Percentiles rank a stretch among this genome's conserved stretches.
phyloP scores from a whole-genome alignment of 2,329 filamentous ascomycete genomes.

The Hymenoscyphus infarciens region DNA sequence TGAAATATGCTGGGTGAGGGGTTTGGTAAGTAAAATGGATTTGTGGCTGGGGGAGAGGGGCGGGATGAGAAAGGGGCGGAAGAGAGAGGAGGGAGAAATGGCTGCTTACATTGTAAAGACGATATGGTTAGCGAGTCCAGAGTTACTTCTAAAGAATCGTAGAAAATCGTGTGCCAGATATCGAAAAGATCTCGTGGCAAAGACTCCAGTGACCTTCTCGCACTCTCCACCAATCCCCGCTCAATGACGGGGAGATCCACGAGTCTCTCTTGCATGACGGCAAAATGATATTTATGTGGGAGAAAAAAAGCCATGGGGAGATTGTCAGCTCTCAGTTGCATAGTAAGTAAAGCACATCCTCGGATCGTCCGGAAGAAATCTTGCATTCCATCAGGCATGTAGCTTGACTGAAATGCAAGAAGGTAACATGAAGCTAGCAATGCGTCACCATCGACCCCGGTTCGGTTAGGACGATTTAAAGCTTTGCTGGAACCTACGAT shows the following conservation, averaged over 20 bases:
- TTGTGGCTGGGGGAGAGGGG: neutral
- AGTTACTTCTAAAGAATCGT: constrained; percentile 44
- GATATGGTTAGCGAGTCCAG: constrained; percentile 34
- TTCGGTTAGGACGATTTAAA: constrained; percentile 41
- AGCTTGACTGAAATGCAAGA: constrained; percentile 56
- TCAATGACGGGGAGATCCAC: constrained; percentile 44
- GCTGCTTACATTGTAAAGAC: constrained; percentile 26
- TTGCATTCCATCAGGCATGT: constrained; percentile 54
- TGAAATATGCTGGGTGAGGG: constrained; percentile 35
- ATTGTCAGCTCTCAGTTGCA: constrained; percentile 50
- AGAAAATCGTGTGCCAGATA: constrained; percentile 45
- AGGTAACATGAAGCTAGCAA: constrained; percentile 57
- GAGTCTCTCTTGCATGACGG: constrained; percentile 45
- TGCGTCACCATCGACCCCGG: constrained; percentile 54
- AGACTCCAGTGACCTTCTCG: constrained; percentile 41
- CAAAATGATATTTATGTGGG: constrained; percentile 40
- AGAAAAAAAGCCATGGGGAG: constrained; percentile 50
- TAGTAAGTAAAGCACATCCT: constrained; percentile 52
- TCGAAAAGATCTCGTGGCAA: constrained; percentile 43
- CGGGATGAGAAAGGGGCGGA: too few relatives aligned
- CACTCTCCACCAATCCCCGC: constrained; percentile 45
- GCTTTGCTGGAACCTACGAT: constrained; percentile 59
- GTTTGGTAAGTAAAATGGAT: neutral
- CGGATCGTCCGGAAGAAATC: constrained; percentile 60
- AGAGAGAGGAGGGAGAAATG: too few relatives aligned